A percentile compares a stretch with the other conserved stretches of the same genome.
phyloP scores from a whole-genome alignment of 2,329 filamentous ascomycete species.

The Colletotrichum australisinense region DNA sequence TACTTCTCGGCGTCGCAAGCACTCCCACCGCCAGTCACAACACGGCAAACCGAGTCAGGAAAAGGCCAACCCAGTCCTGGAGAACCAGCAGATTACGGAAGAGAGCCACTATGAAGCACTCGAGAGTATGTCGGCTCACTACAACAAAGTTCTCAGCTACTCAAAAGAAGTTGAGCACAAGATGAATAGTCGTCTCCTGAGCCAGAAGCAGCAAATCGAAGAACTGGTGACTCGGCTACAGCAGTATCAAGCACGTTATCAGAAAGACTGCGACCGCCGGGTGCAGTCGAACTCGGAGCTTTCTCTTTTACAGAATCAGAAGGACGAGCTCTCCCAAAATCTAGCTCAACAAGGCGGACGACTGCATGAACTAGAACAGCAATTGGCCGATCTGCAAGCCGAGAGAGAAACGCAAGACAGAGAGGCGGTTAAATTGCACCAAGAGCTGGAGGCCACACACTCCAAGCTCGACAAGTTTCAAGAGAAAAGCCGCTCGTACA shows the following conservation, averaged over 20 bases:
- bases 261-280: neutral
- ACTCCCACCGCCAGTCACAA: neutral
- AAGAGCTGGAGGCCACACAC: slow-evolving; percentile 43
- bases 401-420: slow-evolving; percentile 39
- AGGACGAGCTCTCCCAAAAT: slow-evolving; percentile 7
- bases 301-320: neutral
- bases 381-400: slow-evolving; percentile 42
- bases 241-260: neutral
- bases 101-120: slow-evolving; percentile 11
- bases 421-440: slow-evolving; percentile 41
- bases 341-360: slow-evolving; percentile 3
- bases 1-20: neutral
- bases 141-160: slow-evolving; percentile 22
- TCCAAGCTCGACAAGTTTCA: slow-evolving; percentile 44
- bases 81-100: neutral
- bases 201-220: neutral
- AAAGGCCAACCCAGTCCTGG: neutral
- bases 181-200: neutral
- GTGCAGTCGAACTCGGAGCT: neutral
- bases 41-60: neutral
- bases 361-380: slow-evolving; percentile 39
- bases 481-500: slow-evolving; percentile 49
- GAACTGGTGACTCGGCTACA: neutral
- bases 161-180: neutral
- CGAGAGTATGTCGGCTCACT: slow-evolving; percentile 6